These are phyloP conservation scores for Leptodermis oblonga DNA, from an alignment of 257 asterid species.

Conservation along the genomic window DNA sequence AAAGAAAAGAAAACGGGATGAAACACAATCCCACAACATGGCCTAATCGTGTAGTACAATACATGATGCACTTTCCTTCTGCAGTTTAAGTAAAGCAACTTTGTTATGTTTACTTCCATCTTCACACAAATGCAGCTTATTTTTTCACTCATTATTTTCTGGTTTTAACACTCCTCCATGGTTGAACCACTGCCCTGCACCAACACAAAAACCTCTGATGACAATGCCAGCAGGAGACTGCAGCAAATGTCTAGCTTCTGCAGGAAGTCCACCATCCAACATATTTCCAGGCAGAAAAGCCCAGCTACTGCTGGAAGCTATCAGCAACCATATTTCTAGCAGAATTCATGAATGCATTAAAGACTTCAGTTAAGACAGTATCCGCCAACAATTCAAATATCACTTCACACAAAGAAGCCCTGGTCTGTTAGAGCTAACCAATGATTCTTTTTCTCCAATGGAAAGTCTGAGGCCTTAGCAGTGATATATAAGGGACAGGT, in stretches of 20 bases:
- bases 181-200: background rate
- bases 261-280: no score
- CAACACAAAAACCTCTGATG: background rate
- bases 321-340: background rate
- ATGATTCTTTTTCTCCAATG: background rate
- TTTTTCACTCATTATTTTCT: background rate
- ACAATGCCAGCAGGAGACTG: background rate
- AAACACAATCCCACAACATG: background rate
- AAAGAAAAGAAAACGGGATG: background rate
- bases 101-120: background rate
- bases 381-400: background rate
- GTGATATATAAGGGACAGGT: background rate
- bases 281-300: background rate
- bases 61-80: background rate
- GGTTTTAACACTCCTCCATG: background rate
- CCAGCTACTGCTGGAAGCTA: background rate
- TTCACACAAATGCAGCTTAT: background rate
- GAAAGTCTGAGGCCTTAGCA: background rate
- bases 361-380: background rate
- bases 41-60: background rate
- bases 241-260: background rate
- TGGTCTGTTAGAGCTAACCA: background rate
- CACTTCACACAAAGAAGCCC: no score
- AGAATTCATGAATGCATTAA: background rate
- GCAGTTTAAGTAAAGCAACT: background rate